Conservation (phyloP, 352 stramenopile genomes). For the Poterioochromonas sp. region DNA sequence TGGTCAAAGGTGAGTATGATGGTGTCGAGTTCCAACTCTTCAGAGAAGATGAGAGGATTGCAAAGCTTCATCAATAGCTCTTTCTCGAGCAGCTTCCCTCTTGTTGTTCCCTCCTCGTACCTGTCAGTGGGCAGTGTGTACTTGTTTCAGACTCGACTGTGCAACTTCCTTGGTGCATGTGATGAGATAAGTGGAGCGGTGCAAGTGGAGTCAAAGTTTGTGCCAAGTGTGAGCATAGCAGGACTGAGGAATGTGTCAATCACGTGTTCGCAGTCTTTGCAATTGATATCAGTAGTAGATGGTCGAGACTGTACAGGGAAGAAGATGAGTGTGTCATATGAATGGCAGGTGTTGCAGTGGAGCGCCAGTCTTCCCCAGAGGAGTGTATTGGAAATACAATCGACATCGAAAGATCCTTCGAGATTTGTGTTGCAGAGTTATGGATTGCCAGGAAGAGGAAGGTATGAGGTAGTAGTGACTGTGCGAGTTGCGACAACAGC, state of each 20-base stretch:
- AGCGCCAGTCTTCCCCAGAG: no score
- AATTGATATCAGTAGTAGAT: neutral
- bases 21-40: neutral
- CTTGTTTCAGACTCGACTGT: neutral
- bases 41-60: neutral
- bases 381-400: neutral
- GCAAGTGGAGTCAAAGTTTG: neutral
- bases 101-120: neutral
- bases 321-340: neutral
- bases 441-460: neutral
- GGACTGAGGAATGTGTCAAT: neutral
- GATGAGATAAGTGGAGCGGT: neutral
- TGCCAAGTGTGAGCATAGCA: no score
- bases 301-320: neutral
- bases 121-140: neutral
- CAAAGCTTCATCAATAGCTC: neutral
- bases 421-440: neutral
- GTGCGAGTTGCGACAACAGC: neutral
- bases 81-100: neutral
- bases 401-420: neutral
- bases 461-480: neutral
- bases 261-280: neutral
- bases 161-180: neutral
- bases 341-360: neutral
- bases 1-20: neutral